phyloP scores from a whole-genome alignment of 176 grass and related monocot genomes.

The Triticum timopheevii region DNA sequence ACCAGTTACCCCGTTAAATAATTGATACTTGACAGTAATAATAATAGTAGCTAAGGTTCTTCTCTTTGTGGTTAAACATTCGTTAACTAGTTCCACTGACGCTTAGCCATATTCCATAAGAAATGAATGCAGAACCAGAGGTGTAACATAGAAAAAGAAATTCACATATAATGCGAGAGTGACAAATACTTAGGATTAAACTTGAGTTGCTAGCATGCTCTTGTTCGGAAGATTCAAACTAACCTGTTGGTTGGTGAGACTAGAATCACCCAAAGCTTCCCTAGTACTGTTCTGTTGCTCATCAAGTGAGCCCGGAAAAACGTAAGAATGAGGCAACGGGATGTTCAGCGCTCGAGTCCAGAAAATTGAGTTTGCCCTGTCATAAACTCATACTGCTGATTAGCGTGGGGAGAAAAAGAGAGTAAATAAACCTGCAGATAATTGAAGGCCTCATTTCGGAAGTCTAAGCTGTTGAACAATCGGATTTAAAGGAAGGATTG shows the following conservation, averaged over 20 bases:
- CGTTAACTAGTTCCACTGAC: neutral
- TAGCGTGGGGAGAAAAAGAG: neutral
- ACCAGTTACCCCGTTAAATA: neutral
- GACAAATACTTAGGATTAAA: conserved; percentile 7
- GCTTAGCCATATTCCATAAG: neutral
- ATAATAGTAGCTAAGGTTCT: neutral
- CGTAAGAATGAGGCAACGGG: conserved; percentile 72
- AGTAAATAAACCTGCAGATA: neutral
- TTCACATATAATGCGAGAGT: too few species aligned
- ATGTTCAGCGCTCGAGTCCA: conserved; percentile 94
- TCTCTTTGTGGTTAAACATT: neutral
- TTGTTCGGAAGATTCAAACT: conserved; percentile 28
- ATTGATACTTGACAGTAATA: neutral
- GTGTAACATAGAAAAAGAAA: too few species aligned
- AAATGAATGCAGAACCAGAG: neutral
- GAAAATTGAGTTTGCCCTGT: conserved; percentile 95
- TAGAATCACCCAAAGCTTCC: conserved; percentile 8
- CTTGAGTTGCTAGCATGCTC: neutral
- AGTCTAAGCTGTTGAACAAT: neutral
- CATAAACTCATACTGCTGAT: conserved; percentile 8
- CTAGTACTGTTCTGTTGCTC: conserved; percentile 9
- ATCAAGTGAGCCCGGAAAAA: conserved; percentile 54
- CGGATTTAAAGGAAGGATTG: too few species aligned
- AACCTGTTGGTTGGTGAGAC: conserved; percentile 7
- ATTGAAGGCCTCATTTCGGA: neutral